phyloP scores from a whole-genome alignment of 345 rosid genomes.

The Salix suchowensis region DNA sequence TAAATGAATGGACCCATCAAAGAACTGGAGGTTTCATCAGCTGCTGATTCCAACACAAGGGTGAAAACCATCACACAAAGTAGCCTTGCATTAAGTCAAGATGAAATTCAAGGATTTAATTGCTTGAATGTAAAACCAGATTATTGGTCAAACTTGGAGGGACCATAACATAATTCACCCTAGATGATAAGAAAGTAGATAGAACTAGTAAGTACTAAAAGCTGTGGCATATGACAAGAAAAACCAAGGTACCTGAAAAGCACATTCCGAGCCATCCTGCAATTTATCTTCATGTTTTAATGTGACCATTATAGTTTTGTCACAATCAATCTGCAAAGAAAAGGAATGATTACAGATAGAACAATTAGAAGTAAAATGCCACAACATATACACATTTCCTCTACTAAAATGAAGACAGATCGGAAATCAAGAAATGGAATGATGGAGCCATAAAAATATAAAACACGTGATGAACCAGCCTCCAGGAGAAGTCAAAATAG shows the following conservation, averaged over 20 bases:
- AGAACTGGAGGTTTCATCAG: background rate
- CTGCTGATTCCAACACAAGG: background rate
- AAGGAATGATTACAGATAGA: conserved; percentile 16
- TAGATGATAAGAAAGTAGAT: background rate
- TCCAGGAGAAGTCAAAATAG: background rate
- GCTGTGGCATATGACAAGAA: background rate
- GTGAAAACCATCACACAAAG: background rate
- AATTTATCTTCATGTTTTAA: conserved; percentile 93
- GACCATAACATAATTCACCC: background rate
- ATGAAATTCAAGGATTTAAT: background rate
- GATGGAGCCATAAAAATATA: background rate
- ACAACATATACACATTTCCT: background rate
- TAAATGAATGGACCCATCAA: background rate
- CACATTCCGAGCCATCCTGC: conserved; percentile 89
- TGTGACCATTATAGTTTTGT: conserved; percentile 87
- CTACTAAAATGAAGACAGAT: background rate
- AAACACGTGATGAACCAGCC: background rate
- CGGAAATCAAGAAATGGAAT: background rate
- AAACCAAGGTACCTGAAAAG: conserved; percentile 63
- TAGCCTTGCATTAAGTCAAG: background rate
- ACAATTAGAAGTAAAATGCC: conserved; percentile 4
- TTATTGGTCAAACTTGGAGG: background rate
- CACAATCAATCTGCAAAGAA: conserved; percentile 76
- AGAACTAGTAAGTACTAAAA: background rate
- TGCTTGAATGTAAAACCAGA: background rate